These are phyloP conservation scores for Paraglomus occultum DNA, from an alignment of 192 early-diverging fungal genomes.

Conservation along the genomic window DNA sequence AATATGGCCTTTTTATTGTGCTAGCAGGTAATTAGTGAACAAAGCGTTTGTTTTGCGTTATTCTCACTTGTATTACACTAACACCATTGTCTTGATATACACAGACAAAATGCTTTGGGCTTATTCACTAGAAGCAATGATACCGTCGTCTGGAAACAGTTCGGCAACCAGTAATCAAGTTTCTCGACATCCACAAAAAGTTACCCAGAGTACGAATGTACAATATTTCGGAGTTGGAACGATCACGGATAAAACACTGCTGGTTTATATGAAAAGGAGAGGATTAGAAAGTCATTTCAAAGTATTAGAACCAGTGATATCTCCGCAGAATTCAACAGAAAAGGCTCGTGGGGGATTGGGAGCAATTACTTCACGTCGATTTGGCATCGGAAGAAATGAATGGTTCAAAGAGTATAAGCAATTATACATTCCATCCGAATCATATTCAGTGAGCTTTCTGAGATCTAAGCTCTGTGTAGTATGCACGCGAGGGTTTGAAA, in stretches of 20 bases:
- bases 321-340: conserved; percentile 33
- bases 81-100: neutral
- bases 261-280: conserved; percentile 41
- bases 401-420: conserved; percentile 67
- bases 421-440: conserved; percentile 92
- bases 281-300: conserved; percentile 35
- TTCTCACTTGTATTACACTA: neutral
- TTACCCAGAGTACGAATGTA: conserved; percentile 46
- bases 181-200: conserved; percentile 60
- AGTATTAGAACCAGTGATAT: conserved; percentile 37
- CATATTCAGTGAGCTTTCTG: conserved; percentile 82
- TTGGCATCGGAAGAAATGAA: conserved; percentile 36
- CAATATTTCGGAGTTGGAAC: conserved; percentile 52
- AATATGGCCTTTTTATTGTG: conserved; percentile 75
- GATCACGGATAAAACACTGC: conserved; percentile 37
- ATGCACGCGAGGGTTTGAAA: conserved; percentile 88
- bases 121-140: conserved; percentile 67
- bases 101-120: conserved; percentile 67
- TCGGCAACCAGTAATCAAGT: conserved; percentile 11
- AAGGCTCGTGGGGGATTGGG: conserved; percentile 35
- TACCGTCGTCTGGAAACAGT: conserved; percentile 19
- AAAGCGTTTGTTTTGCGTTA: neutral
- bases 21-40: conserved; percentile 62
- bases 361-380: conserved; percentile 24
- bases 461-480: conserved; percentile 88